Evolutionary conservation across 139 green algal species (phyloP), one percentile per base, ranked within the genome.

Genomic region (Protoeuglena noctilucae): DNA sequence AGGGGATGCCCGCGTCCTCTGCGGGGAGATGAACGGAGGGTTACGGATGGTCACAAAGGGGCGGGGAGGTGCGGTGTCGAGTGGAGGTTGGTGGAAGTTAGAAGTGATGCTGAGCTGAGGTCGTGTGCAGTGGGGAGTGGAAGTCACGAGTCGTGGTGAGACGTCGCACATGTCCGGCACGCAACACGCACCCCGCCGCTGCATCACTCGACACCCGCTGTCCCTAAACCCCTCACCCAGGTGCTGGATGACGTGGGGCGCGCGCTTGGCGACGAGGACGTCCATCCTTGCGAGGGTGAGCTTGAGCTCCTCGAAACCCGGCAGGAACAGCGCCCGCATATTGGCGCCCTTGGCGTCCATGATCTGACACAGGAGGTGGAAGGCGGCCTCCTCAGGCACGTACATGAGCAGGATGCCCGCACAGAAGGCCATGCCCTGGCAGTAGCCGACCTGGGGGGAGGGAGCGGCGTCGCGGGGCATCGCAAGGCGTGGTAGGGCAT

Each of bases 341-440:
- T 83, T 82, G 39, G 73, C 57, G 19, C 77, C 79, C 18, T 27
- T 43, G 16, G 59, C 24, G 24, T 64, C 65, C 76, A 88, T 79
- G 1, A 87, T 60, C 18, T 56, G 26, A 4, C 28, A 18, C 52
- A 67, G 57, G 40, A 58, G 43, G 12, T 70, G 68, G 72, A 94
- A 97, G 0, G 85, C 83, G 0, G 76, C 68, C 70, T 95, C 85
- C 56, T 96, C 82, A 2, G 78, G 81, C 46, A 95, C 48, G 55
- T 89, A 93, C 76, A 95, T 87, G 12, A 97, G 78, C 51, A 95
- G 56, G 26, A 93, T 66, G 1, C 89, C 89, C 7, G 81, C 85
- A 40, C 87, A 71, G 64, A 96, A 96, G 0, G 78, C 86, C 86
- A 95, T 95, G 46, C 73, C 81, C 63, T 94, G 84, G 66, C 81